Evolutionary conservation across 805 yeast species (phyloP).

Genomic region (Metschnikowia corniflorae): DNA sequence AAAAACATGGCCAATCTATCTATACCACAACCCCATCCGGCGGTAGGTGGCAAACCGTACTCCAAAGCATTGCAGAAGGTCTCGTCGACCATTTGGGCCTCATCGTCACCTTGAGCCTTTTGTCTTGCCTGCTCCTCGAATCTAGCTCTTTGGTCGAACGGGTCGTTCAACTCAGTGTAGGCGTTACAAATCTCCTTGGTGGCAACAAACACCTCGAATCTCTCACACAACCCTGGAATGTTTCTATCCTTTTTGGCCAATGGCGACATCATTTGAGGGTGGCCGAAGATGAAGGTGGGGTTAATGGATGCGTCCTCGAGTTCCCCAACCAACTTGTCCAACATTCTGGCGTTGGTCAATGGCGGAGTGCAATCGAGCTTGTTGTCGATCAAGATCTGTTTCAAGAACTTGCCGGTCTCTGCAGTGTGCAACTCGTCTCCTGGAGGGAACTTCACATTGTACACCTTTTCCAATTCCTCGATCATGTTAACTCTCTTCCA

Average conservation of each 20-base stretch:
- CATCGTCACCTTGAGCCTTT: slow-evolving; percentile 98
- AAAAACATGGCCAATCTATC: slow-evolving; percentile 98
- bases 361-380: slow-evolving; percentile 90
- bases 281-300: slow-evolving; percentile 98
- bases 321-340: slow-evolving; percentile 96
- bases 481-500: slow-evolving; percentile 99
- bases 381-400: slow-evolving; percentile 70
- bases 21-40: slow-evolving; percentile 99
- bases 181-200: slow-evolving; percentile 98
- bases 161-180: slow-evolving; percentile 97
- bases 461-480: slow-evolving; percentile 85
- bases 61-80: slow-evolving; percentile 96
- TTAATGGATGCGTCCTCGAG: slow-evolving; percentile 90
- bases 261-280: slow-evolving; percentile 99
- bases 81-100: slow-evolving; percentile 95
- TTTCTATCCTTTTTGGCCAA: slow-evolving; percentile 94
- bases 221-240: slow-evolving; percentile 92
- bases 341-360: slow-evolving; percentile 96
- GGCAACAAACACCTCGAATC: slow-evolving; percentile 97
- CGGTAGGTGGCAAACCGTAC: slow-evolving; percentile 98
- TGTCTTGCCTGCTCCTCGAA: slow-evolving; percentile 99
- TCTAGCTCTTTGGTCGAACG: slow-evolving; percentile 95
- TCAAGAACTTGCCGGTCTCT: slow-evolving; percentile 89
- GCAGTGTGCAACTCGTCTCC: slow-evolving; percentile 93
- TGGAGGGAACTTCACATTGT: slow-evolving; percentile 87